Base-by-base conservation (phyloP, 2,329 filamentous ascomycete species). In the Colletotrichum paranaense region DNA sequence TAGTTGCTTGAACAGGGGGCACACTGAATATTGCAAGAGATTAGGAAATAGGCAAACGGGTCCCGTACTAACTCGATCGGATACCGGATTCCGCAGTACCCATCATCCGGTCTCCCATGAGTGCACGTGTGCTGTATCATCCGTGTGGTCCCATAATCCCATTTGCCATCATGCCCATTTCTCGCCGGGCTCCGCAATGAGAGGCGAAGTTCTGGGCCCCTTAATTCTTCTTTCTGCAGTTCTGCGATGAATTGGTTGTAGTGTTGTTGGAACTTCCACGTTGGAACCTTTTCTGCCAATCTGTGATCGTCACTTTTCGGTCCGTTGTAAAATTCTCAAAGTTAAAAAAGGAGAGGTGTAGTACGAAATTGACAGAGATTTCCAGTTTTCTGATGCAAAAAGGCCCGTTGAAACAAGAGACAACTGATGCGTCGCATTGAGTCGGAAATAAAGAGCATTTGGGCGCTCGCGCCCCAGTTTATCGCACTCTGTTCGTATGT, bases 51-150 rank as follows among this genome's bases (percentile, higher is more conserved):
- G 28, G 30, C 6, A 8, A 57, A 55, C 38, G 30, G 58, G 66
- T 30, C 38, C 19, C 8, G 24, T 52, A 52, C 55, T 71, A 67
- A 58, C 68, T 67, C 42, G 35, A 71, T 67, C 62, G 30, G 53
- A 62, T 12, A n/a, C 22, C 9, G 59, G 28, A 60, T 55, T 24
- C 55, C 68, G 49, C 32, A 30, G n/a, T 55, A n/a, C 68, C 62
- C 24, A 35, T 42, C 38, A 42, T 42, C 38, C 38, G 38, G 38
- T 42, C 38, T 42, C 38, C 16, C 38, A 42, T 42, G 38, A 42
- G 68, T 63, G 68, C 63, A 46, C 42, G 56, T 60, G 68, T 71
- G 56, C 19, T 49, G 42, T 32, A 46, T 55, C 46, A 58, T 14
- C 42, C 42, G 19, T 49, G 42, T 46, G 63, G 63, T 46, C 46